Evolutionary conservation across 306 rosid species (phyloP).

Genomic region (Vicia villosa): DNA sequence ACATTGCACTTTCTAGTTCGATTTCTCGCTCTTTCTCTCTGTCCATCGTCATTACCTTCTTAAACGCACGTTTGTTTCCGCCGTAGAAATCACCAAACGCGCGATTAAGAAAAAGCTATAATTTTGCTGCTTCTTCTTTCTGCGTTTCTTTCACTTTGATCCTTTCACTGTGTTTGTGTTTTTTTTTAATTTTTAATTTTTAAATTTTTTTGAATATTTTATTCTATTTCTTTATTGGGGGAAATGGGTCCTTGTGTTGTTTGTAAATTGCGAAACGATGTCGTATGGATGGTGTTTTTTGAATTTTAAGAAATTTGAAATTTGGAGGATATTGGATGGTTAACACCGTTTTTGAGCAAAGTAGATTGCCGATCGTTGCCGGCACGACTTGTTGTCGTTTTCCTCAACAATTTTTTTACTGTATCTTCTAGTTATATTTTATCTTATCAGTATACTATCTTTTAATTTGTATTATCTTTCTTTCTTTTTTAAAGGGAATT

Average conservation of each 20-base stretch:
- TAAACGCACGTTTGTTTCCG: no score
- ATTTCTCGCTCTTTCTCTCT: slow-evolving; percentile 99
- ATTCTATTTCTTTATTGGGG: not conserved
- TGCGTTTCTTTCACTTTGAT: slow-evolving; percentile 1
- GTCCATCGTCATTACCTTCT: slow-evolving; percentile 92
- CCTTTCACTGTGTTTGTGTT: not conserved
- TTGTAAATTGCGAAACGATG: slow-evolving; percentile 34
- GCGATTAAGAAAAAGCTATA: not conserved
- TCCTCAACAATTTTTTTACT: not conserved
- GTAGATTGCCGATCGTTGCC: slow-evolving; percentile 40
- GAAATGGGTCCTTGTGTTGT: not conserved
- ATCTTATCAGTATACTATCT: no score
- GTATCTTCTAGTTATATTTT: not conserved
- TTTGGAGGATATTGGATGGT: not conserved
- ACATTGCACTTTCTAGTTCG: slow-evolving; percentile 99
- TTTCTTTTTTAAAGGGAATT: no score
- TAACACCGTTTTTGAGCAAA: not conserved
- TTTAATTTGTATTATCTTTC: no score
- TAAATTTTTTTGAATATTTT: not conserved
- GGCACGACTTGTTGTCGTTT: slow-evolving; percentile 50
- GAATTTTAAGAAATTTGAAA: not conserved
- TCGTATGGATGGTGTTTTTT: slow-evolving; percentile 19
- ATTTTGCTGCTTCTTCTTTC: not conserved
- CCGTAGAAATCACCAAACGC: not conserved
- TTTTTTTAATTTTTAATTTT: not conserved